phyloP scores from a whole-genome alignment of 2,329 filamentous ascomycete species.

The Fusarium sp. region DNA sequence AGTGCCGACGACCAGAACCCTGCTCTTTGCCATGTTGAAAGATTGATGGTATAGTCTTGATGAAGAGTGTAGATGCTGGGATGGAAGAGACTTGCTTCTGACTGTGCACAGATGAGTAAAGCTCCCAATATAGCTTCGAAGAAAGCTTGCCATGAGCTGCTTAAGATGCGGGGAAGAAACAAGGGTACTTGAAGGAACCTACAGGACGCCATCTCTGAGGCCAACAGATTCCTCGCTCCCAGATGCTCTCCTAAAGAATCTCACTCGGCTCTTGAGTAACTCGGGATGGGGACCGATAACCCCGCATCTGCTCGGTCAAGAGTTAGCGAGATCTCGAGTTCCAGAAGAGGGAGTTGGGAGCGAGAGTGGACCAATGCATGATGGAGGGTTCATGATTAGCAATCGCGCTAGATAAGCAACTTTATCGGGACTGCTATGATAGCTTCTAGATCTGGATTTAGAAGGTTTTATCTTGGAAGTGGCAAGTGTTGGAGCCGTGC shows the following conservation, averaged over 20 bases:
- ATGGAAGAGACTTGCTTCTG: neutral
- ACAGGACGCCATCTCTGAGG: neutral
- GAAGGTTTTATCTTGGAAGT: neutral
- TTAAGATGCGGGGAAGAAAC: neutral
- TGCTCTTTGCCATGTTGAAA: neutral
- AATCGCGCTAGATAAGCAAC: neutral
- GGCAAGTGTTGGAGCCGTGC: neutral
- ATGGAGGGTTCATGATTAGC: neutral
- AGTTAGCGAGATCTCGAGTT: neutral
- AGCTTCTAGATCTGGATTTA: neutral
- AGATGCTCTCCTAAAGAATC: neutral
- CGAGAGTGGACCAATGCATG: neutral
- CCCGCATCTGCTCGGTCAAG: neutral
- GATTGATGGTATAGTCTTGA: neutral
- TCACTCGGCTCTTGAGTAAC: neutral
- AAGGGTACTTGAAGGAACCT: neutral
- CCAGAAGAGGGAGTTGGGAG: neutral
- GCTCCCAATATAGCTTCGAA: constrained; percentile 4
- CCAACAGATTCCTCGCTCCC: neutral
- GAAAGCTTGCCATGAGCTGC: neutral
- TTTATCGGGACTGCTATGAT: neutral
- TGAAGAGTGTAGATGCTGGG: neutral
- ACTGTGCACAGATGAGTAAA: neutral
- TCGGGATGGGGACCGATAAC: neutral
- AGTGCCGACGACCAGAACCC: constrained; percentile 58